Conservation (phyloP, 2,329 filamentous ascomycete genomes). For the Gremmenia infestans region DNA sequence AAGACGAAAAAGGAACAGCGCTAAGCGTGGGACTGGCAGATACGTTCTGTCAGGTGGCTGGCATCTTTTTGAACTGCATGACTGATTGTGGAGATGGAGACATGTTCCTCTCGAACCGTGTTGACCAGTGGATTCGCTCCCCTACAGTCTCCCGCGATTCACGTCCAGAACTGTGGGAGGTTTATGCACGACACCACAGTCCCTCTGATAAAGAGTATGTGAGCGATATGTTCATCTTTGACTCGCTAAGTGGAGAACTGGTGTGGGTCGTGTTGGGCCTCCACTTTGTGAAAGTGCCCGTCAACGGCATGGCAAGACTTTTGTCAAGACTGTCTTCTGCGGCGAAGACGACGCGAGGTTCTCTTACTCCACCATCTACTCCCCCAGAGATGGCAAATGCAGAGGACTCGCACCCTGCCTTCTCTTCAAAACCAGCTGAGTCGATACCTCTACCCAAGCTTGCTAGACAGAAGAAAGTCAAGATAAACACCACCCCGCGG, state of each 20-base stretch:
- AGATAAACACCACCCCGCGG: neutral
- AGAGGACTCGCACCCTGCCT: neutral
- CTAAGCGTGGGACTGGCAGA: slow-evolving; percentile 24
- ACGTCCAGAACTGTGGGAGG: slow-evolving; percentile 26
- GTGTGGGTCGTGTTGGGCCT: slow-evolving; percentile 34
- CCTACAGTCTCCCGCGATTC: slow-evolving; percentile 17
- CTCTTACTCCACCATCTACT: neutral
- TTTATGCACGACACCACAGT: slow-evolving; percentile 26
- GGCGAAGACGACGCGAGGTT: neutral
- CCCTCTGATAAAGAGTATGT: slow-evolving; percentile 25
- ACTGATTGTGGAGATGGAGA: slow-evolving; percentile 22
- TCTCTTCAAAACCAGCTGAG: neutral
- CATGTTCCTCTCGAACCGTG: slow-evolving; percentile 33
- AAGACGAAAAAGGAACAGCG: neutral
- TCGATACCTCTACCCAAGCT: neutral
- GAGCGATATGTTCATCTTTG: slow-evolving; percentile 35
- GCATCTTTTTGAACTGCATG: slow-evolving; percentile 36
- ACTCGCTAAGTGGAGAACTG: slow-evolving; percentile 27
- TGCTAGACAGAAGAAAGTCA: neutral
- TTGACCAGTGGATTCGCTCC: slow-evolving; percentile 32
- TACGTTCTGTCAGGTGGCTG: slow-evolving; percentile 34
- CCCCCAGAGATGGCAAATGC: neutral
- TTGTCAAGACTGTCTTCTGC: slow-evolving; percentile 23
- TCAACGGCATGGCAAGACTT: slow-evolving; percentile 29
- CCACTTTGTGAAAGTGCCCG: slow-evolving; percentile 28